Evolutionary conservation across 805 yeast species (phyloP).

Genomic region (Candida qinlingensis): DNA sequence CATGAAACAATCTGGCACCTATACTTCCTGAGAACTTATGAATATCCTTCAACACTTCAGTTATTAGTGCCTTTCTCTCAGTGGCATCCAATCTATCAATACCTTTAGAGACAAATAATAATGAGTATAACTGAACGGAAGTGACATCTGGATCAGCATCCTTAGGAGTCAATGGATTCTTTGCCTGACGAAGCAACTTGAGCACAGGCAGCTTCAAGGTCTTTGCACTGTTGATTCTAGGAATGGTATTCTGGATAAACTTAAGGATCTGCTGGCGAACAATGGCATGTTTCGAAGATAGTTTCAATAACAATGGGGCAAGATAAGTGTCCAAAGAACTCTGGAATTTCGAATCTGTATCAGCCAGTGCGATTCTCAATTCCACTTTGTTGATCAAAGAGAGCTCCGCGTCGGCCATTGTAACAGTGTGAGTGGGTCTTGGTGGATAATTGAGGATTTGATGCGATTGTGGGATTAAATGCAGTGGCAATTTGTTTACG

Average conservation of each 20-base stretch:
- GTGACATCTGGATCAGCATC: conserved; percentile 35
- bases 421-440: not conserved
- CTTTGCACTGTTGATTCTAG: conserved; percentile 55
- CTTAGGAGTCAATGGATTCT: conserved; percentile 41
- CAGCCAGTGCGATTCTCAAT: conserved; percentile 72
- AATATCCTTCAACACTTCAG: conserved; percentile 43
- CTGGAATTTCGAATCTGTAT: conserved; percentile 59
- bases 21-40: conserved; percentile 30
- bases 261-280: conserved; percentile 67
- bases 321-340: conserved; percentile 55
- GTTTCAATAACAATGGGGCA: conserved; percentile 72
- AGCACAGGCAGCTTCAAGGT: conserved; percentile 57
- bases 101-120: conserved; percentile 65
- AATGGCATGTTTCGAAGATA: conserved; percentile 60
- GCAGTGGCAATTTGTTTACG: too few relatives aligned
- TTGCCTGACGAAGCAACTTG: conserved; percentile 59
- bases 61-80: conserved; percentile 36
- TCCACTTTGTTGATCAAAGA: conserved; percentile 73
- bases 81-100: conserved; percentile 46
- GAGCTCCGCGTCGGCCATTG: conserved; percentile 41
- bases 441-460: not conserved
- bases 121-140: conserved; percentile 53
- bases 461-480: not conserved
- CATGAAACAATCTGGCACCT: conserved; percentile 56
- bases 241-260: conserved; percentile 60